Conservation (phyloP, 148 eudicot species). For the Vaccinium darrowii region DNA sequence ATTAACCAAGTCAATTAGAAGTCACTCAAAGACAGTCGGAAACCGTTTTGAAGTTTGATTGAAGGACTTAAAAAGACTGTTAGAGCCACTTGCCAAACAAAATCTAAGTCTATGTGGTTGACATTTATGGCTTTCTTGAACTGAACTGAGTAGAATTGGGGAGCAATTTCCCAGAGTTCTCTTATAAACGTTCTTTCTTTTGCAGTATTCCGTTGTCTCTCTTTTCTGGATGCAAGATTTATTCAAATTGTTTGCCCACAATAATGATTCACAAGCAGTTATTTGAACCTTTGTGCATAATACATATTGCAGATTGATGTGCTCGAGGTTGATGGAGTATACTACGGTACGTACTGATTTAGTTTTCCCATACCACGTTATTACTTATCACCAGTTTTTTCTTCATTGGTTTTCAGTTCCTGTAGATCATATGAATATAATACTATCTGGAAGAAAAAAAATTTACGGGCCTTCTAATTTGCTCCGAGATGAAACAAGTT, state of each 20-base stretch:
- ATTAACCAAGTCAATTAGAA: neutral
- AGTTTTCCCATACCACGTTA: neutral
- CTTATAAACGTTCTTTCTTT: neutral
- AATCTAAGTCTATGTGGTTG: neutral
- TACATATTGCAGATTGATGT: conserved; percentile 79
- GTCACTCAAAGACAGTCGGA: no score
- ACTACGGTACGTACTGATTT: conserved; percentile 58
- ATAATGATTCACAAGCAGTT: neutral
- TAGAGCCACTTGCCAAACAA: neutral
- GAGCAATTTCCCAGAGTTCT: neutral
- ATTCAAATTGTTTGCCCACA: neutral
- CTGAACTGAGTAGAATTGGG: neutral
- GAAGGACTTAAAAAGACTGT: neutral
- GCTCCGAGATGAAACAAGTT: neutral
- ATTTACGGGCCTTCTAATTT: neutral
- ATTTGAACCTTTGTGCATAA: neutral
- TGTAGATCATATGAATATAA: neutral
- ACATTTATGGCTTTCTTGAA: neutral
- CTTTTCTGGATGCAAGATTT: neutral
- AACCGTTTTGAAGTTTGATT: no score
- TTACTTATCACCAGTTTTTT: neutral
- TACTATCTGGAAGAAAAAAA: neutral
- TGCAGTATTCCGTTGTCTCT: neutral
- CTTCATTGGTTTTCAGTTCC: neutral
- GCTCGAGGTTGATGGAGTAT: conserved; percentile 92